A percentile compares a stretch with the other conserved stretches of the same genome.
phyloP scores from a whole-genome alignment of 164 flowering plant genomes.

The Saururus chinensis region DNA sequence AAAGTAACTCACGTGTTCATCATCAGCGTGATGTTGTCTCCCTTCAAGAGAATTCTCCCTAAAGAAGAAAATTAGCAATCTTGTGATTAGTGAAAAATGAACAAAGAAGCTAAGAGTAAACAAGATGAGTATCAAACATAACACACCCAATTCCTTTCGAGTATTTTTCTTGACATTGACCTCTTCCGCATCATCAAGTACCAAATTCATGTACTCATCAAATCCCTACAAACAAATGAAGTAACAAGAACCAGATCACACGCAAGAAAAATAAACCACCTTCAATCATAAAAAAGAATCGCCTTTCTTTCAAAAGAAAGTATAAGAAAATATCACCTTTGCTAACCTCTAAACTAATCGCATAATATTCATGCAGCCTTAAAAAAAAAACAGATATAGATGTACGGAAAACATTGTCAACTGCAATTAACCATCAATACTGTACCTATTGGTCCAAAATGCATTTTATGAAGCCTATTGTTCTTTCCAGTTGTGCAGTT shows the following conservation, averaged over 20 bases:
- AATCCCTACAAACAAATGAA: conserved; percentile 43
- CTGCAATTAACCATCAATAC: no score
- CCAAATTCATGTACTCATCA: conserved; percentile 95
- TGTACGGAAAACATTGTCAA: no score
- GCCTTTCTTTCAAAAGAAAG: no score
- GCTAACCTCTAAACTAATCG: no score
- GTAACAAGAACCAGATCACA: not conserved
- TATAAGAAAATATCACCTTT: no score
- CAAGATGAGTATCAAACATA: not conserved
- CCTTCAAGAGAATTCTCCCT: conserved; percentile 71
- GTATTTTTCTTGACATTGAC: conserved; percentile 59
- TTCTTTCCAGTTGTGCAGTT: no score
- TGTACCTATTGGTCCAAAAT: no score
- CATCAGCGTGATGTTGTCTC: conserved; percentile 67
- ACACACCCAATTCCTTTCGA: conserved; percentile 42
- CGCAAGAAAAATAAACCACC: not conserved
- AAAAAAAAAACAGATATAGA: no score
- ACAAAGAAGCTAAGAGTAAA: not conserved
- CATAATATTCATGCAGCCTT: no score
- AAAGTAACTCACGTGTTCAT: conserved; percentile 47
- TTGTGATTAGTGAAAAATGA: not conserved
- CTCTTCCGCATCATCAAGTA: conserved; percentile 86
- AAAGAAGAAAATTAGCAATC: conserved; percentile 3
- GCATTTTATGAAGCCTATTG: no score
- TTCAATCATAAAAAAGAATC: no score